Conservation (phyloP, 23 red algal species). For the Gracilaria domingensis region DNA sequence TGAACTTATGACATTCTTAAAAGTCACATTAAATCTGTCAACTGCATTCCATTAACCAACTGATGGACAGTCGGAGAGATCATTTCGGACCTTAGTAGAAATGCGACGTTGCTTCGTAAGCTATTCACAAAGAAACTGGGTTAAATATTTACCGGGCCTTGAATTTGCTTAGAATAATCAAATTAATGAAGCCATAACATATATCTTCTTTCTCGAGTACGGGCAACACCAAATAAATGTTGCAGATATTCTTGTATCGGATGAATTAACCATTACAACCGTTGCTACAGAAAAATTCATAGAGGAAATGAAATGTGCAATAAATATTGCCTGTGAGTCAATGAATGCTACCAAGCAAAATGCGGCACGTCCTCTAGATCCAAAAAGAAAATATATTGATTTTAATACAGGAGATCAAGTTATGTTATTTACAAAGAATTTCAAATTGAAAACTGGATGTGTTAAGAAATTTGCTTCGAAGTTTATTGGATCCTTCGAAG, state of each 20-base stretch:
- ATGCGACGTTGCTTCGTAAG: conserved; percentile 33
- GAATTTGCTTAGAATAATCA: conserved; percentile 44
- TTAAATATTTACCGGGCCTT: conserved; percentile 28
- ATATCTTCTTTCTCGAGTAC: conserved; percentile 48
- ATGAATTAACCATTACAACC: background rate
- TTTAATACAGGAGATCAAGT: conserved; percentile 10
- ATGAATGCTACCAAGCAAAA: background rate
- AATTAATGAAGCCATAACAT: conserved; percentile 24
- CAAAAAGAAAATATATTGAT: too few relatives aligned
- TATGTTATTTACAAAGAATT: background rate
- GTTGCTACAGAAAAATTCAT: background rate
- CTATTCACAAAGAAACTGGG: conserved; percentile 30
- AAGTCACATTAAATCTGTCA: conserved; percentile 39
- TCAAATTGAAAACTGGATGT: background rate
- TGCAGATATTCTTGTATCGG: background rate
- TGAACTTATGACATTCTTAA: conserved; percentile 19
- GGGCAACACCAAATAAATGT: background rate
- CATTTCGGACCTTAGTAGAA: conserved; percentile 34
- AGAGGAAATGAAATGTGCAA: background rate
- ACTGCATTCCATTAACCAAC: conserved; percentile 45
- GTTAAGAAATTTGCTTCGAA: background rate
- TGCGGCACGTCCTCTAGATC: background rate
- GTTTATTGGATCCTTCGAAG: background rate
- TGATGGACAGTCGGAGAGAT: conserved; percentile 40
- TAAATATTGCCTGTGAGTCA: background rate